Evolutionary conservation across 768 basidiomycete genomes (phyloP).

Genomic region (Termitomyces sp.): DNA sequence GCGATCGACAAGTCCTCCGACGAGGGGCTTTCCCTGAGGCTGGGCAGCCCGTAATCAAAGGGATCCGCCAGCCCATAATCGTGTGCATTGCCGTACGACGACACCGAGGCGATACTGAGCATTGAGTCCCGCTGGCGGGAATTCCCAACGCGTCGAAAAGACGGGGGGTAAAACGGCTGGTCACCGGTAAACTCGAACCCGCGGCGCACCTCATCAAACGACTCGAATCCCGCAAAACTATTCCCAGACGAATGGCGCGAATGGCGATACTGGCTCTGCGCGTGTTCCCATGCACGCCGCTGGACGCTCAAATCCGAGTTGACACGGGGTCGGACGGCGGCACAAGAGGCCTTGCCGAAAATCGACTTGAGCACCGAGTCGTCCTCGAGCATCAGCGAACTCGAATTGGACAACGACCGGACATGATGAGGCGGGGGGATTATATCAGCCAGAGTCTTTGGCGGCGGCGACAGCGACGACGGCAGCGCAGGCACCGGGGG

Average conservation of each 20-base stretch:
- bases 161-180: slow-evolving; percentile 63
- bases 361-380: slow-evolving; percentile 53
- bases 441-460: slow-evolving; percentile 67
- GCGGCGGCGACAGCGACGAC: slow-evolving; percentile 17
- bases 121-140: slow-evolving; percentile 47
- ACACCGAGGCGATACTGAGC: slow-evolving; percentile 74
- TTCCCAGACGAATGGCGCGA: slow-evolving; percentile 46
- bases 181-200: slow-evolving; percentile 69
- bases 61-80: slow-evolving; percentile 63
- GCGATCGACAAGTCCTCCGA: slow-evolving; percentile 44
- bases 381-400: slow-evolving; percentile 38
- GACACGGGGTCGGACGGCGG: slow-evolving; percentile 24
- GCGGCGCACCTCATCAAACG: slow-evolving; percentile 74
- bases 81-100: slow-evolving; percentile 69
- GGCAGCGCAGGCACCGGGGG: slow-evolving; percentile 16
- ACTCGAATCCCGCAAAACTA: slow-evolving; percentile 70
- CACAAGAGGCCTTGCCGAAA: slow-evolving; percentile 33
- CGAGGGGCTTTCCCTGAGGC: slow-evolving; percentile 47
- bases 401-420: slow-evolving; percentile 37
- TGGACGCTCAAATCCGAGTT: slow-evolving; percentile 43
- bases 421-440: slow-evolving; percentile 60
- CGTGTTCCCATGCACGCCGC: slow-evolving; percentile 19
- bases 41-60: slow-evolving; percentile 64
- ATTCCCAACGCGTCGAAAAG: slow-evolving; percentile 32
- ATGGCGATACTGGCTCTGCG: slow-evolving; percentile 19